Percentiles rank a stretch among this genome's conserved stretches.
These are phyloP conservation scores for Suillus placidus DNA, from an alignment of 768 basidiomycete genomes.

Conservation along the genomic window DNA sequence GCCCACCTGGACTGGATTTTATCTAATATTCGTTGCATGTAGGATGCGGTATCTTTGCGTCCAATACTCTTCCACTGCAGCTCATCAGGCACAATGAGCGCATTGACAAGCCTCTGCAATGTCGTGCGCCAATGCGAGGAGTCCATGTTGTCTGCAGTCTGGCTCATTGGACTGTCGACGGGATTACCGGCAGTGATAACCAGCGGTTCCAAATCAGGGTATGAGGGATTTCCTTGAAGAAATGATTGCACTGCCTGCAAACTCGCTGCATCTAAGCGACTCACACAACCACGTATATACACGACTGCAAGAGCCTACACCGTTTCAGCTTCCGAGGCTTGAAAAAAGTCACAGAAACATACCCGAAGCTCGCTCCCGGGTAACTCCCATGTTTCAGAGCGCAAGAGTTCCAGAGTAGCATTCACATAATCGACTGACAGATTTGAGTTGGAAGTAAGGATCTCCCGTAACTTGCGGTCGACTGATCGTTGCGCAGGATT, in stretches of 20 bases:
- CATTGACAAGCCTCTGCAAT: neutral
- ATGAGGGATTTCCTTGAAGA: slow-evolving; percentile 21
- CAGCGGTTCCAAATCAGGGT: slow-evolving; percentile 18
- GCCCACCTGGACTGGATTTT: neutral
- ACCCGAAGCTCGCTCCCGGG: slow-evolving; percentile 35
- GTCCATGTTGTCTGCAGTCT: neutral
- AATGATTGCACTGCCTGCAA: slow-evolving; percentile 27
- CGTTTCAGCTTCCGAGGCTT: neutral
- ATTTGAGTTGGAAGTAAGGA: neutral
- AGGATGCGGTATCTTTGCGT: neutral
- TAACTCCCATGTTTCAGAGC: slow-evolving; percentile 42
- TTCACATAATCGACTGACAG: slow-evolving; percentile 6
- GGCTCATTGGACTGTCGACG: neutral
- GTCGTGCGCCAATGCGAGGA: neutral
- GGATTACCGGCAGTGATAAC: neutral
- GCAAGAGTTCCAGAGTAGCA: slow-evolving; percentile 41
- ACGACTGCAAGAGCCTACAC: slow-evolving; percentile 22
- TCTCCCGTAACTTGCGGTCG: slow-evolving; percentile 1
- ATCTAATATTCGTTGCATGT: neutral
- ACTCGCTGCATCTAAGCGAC: slow-evolving; percentile 28
- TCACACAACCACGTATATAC: slow-evolving; percentile 37
- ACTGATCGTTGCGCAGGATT: slow-evolving; percentile 22
- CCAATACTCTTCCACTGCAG: neutral
- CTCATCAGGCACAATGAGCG: neutral
- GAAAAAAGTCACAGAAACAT: slow-evolving; percentile 14